A percentile compares a stretch with the other conserved stretches of the same genome.
Evolutionary conservation across 2,329 filamentous ascomycete species (phyloP).

Genomic region (Teratosphaeria viscida): DNA sequence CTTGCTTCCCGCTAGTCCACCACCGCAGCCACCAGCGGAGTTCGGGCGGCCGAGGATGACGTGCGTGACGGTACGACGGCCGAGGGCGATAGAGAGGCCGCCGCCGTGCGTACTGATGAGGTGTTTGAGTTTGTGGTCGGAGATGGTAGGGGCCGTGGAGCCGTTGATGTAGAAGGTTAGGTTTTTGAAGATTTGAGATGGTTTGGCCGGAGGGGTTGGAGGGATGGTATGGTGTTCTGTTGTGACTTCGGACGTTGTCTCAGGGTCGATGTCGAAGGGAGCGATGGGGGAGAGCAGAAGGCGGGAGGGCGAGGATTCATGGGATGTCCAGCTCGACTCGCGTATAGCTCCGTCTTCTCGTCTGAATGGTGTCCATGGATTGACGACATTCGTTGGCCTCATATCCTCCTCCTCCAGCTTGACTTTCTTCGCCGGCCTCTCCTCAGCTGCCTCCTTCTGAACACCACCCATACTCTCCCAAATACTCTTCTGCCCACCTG

Average conservation of each 20-base stretch:
- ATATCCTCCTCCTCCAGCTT: slow-evolving; percentile 12
- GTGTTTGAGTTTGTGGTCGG: slow-evolving; percentile 76
- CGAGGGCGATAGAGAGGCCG: slow-evolving; percentile 57
- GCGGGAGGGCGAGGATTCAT: slow-evolving; percentile 21
- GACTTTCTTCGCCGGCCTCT: slow-evolving; percentile 6
- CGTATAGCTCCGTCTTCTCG: slow-evolving; percentile 19
- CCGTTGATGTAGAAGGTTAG: slow-evolving; percentile 79
- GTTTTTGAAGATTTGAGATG: slow-evolving; percentile 42
- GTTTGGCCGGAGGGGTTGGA: neutral
- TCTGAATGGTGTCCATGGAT: slow-evolving; percentile 22
- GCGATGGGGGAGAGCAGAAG: slow-evolving; percentile 11
- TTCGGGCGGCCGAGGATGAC: slow-evolving; percentile 63
- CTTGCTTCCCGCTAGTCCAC: slow-evolving; percentile 67
- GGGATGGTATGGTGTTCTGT: neutral
- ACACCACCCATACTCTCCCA: slow-evolving; percentile 21
- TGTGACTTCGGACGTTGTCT: neutral
- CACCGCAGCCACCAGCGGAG: slow-evolving; percentile 47
- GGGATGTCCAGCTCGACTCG: slow-evolving; percentile 24
- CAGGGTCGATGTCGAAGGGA: slow-evolving; percentile 9
- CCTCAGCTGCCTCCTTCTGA: slow-evolving; percentile 11
- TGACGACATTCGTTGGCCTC: slow-evolving; percentile 17
- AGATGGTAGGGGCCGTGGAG: slow-evolving; percentile 68
- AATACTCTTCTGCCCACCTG: slow-evolving; percentile 35
- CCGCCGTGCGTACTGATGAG: slow-evolving; percentile 67
- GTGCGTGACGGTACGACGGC: slow-evolving; percentile 68